Conservation (phyloP, 352 stramenopile species). For the Pythium dissimile region DNA sequence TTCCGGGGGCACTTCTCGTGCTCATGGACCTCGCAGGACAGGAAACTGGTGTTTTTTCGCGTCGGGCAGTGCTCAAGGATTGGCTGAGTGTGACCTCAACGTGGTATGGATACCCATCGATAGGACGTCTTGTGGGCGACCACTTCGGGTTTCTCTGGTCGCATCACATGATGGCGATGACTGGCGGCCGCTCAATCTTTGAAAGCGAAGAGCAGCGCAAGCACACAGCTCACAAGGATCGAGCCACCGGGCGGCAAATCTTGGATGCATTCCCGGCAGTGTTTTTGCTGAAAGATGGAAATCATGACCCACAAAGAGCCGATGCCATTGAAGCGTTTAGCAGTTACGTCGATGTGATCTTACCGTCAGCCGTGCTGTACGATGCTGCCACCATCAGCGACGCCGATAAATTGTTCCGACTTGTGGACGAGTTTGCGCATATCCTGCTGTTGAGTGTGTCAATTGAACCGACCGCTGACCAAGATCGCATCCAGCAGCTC, state of each 20-base stretch:
- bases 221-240: background rate
- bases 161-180: conserved; percentile 10
- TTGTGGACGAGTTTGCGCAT: conserved; percentile 13
- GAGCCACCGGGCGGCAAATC: conserved; percentile 12
- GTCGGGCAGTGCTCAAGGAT: conserved; percentile 24
- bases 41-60: conserved; percentile 31
- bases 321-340: background rate
- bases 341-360: conserved; percentile 20
- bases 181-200: conserved; percentile 20
- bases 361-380: conserved; percentile 18
- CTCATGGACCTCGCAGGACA: conserved; percentile 44
- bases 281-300: background rate
- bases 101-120: conserved; percentile 46
- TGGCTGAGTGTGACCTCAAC: conserved; percentile 45
- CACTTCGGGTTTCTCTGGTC: conserved; percentile 69
- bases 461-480: background rate
- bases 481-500: background rate
- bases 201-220: conserved; percentile 17
- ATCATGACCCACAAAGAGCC: background rate
- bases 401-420: background rate
- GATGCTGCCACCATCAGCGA: conserved; percentile 10
- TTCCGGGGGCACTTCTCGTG: conserved; percentile 50
- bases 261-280: conserved; percentile 15
- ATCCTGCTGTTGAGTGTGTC: conserved; percentile 1
- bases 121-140: conserved; percentile 48